These are phyloP conservation scores for Hygrocybe coccinea DNA, from an alignment of 768 basidiomycete species.

Conservation along the genomic window DNA sequence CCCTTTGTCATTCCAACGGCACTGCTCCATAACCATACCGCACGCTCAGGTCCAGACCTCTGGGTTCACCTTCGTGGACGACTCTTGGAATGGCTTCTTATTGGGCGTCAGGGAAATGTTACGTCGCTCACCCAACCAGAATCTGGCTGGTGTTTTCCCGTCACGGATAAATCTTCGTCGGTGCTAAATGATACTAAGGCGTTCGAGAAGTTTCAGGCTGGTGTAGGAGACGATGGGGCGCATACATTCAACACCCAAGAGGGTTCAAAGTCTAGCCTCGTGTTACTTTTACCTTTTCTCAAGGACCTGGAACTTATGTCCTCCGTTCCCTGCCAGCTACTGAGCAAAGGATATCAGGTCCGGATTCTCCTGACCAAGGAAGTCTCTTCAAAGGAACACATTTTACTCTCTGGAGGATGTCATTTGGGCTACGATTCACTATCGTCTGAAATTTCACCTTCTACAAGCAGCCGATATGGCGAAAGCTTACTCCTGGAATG, in stretches of 20 bases:
- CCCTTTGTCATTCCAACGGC: slow-evolving; percentile 50
- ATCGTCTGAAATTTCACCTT: not conserved
- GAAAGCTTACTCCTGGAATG: slow-evolving; percentile 23
- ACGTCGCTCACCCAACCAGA: not conserved
- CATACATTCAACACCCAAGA: not conserved
- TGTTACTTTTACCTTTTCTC: slow-evolving; percentile 16
- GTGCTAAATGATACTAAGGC: not conserved
- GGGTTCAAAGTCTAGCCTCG: slow-evolving; percentile 9
- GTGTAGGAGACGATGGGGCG: not conserved
- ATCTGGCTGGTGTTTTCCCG: not conserved
- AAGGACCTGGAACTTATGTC: slow-evolving; percentile 8
- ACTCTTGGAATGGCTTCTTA: slow-evolving; percentile 22
- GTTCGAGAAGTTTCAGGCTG: not conserved
- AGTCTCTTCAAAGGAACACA: not conserved
- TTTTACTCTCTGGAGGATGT: slow-evolving; percentile 13
- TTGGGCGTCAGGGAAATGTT: slow-evolving; percentile 38
- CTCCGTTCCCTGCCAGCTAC: slow-evolving; percentile 6
- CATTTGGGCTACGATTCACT: slow-evolving; percentile 16
- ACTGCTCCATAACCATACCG: slow-evolving; percentile 12
- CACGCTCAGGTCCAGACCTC: slow-evolving; percentile 8
- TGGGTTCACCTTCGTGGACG: slow-evolving; percentile 27
- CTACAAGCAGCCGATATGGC: not conserved
- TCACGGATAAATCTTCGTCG: not conserved
- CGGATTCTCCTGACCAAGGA: slow-evolving; percentile 3
- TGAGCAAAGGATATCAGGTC: slow-evolving; percentile 1